Evolutionary conservation across 2,329 filamentous ascomycete species (phyloP), one percentile per base, ranked within the genome.

Genomic region (Biscogniauxia mediterranea): DNA sequence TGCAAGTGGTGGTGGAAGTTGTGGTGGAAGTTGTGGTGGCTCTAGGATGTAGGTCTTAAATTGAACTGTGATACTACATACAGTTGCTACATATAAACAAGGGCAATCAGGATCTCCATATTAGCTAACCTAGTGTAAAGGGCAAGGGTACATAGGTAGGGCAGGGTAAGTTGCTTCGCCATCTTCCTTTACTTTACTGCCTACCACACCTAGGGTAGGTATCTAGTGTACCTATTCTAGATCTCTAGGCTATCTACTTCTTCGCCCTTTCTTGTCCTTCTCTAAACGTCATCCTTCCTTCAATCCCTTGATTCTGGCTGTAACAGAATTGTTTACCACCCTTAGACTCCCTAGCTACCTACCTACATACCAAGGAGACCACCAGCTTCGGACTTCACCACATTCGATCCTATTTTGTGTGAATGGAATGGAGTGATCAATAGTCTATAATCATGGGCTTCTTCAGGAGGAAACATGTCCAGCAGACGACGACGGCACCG

Each of bases 391-490:
- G 28, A 32, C 28, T 32, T 32, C 28, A 32, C 28, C 28, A 32
- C 7, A 9, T 32, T 32, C 50, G 3, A 25, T 52, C 19, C 11
- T 21, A 2, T 25, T 52, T 19, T n/a, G 11, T 50, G 17, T 50
- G 28, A 46, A n/a, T 46, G 38, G 38, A 46, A 52, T 52, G 50
- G 9, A 52, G 50, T 17, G 50, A 21, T 13, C 50, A 23, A 25
- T 52, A 21, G 50, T 21, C 3, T 19, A 21, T 25, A 52, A 52
- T 19, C 17, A 68, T 68, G 64, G 64, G 64, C 32, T 53, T 68
- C 58, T 66, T 68, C 46, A 65, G 54, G 23, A 68, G 60, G 58
- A 68, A 66, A 60, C 52, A 61, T 52, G 17, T 55, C 38, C 54
- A 54, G 25, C 25, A 62, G 23, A 38, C 58, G 13, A 38, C 58